Conservation (phyloP, 1,284 basidiomycete species). For the Pulveroboletus sp. region DNA sequence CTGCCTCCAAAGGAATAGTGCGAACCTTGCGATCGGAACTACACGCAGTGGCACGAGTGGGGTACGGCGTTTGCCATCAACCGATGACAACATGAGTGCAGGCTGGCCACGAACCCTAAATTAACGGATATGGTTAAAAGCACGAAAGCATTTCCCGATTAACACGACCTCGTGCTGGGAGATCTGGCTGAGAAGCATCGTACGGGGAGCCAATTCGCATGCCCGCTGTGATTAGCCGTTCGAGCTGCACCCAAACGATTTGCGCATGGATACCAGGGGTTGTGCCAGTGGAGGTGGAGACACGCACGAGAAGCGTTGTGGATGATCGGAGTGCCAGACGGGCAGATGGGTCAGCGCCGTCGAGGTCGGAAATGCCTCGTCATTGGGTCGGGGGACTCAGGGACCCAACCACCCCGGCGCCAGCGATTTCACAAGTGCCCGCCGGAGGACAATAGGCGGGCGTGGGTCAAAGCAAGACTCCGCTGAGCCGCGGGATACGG, state of each 20-base stretch:
- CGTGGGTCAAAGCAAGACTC: background rate
- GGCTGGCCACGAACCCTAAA: slow-evolving; percentile 33
- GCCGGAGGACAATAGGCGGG: slow-evolving; percentile 1
- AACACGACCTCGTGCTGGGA: slow-evolving; percentile 24
- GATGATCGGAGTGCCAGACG: slow-evolving; percentile 10
- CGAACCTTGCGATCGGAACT: slow-evolving; percentile 17
- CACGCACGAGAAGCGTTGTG: slow-evolving; percentile 12
- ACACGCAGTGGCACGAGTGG: slow-evolving; percentile 17
- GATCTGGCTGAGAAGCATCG: slow-evolving; percentile 25
- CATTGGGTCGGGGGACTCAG: slow-evolving; percentile 4
- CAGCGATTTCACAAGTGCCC: background rate
- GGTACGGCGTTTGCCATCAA: slow-evolving; percentile 29
- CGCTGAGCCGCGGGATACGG: slow-evolving; percentile 21
- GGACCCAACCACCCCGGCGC: slow-evolving; percentile 13
- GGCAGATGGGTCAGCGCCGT: slow-evolving; percentile 22
- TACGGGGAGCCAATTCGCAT: slow-evolving; percentile 12
- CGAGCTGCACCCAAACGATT: slow-evolving; percentile 22
- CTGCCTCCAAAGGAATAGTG: slow-evolving; percentile 18
- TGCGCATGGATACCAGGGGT: slow-evolving; percentile 14
- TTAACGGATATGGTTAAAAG: slow-evolving; percentile 35
- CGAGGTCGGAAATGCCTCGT: slow-evolving; percentile 27
- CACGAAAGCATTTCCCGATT: slow-evolving; percentile 30
- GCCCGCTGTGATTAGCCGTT: slow-evolving; percentile 21
- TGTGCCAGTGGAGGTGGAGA: slow-evolving; percentile 1
- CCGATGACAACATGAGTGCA: slow-evolving; percentile 18